A percentile compares a stretch with the other conserved stretches of the same genome.
These are phyloP conservation scores for Trichosporon ovoides DNA, from an alignment of 1,284 basidiomycete genomes.

Conservation along the genomic window DNA sequence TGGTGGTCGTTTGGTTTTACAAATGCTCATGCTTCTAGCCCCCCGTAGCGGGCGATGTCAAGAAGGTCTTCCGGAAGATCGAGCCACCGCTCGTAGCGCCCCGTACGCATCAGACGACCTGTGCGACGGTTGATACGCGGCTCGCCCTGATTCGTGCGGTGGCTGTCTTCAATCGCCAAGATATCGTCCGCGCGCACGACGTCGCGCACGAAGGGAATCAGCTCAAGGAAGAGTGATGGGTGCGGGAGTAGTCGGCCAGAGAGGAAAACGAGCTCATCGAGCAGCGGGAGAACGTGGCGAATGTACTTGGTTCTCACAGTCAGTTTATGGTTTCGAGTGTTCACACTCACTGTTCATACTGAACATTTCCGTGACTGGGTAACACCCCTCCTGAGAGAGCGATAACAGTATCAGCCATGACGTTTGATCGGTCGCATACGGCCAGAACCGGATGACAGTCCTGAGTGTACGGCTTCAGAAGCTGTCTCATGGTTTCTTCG, in stretches of 20 bases:
- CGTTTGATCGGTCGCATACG: slow-evolving; percentile 17
- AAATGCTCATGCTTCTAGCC: not conserved
- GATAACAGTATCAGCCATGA: slow-evolving; percentile 24
- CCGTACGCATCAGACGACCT: slow-evolving; percentile 34
- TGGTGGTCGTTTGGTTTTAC: not conserved
- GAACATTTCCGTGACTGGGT: slow-evolving; percentile 13
- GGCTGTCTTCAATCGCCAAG: slow-evolving; percentile 35
- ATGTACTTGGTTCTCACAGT: slow-evolving; percentile 29
- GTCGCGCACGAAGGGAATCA: slow-evolving; percentile 62
- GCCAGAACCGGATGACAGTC: slow-evolving; percentile 24
- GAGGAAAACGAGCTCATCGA: slow-evolving; percentile 49
- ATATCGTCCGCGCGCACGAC: slow-evolving; percentile 67
- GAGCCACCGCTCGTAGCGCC: slow-evolving; percentile 22
- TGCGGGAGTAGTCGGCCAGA: slow-evolving; percentile 49
- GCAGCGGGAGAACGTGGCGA: slow-evolving; percentile 48
- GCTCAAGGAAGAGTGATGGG: slow-evolving; percentile 59
- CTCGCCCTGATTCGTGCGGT: slow-evolving; percentile 28
- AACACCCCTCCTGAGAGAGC: slow-evolving; percentile 14
- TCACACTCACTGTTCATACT: slow-evolving; percentile 19
- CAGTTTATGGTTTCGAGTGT: too few species aligned
- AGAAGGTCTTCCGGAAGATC: slow-evolving; percentile 16
- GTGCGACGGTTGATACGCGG: slow-evolving; percentile 38
- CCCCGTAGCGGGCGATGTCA: slow-evolving; percentile 9
- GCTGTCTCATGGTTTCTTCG: slow-evolving; percentile 55
- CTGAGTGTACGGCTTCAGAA: slow-evolving; percentile 50